Evolutionary conservation across 345 rosid species (phyloP).

Genomic region (Dovyalis caffra): DNA sequence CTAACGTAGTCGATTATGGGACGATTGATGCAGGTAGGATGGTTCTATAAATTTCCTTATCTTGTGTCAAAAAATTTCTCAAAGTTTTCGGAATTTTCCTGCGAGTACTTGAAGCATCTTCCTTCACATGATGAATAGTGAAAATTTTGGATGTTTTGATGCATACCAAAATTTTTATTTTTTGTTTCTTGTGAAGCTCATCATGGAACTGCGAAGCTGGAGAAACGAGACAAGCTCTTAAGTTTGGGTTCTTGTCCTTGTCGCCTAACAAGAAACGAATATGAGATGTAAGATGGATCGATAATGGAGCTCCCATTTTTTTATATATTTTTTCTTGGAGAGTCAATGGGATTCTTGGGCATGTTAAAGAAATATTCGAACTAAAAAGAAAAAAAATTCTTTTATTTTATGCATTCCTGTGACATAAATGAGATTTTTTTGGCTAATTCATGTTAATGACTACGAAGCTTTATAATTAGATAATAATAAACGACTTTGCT

Average conservation of each 20-base stretch:
- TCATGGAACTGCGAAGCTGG: background rate
- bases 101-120: background rate
- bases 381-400: no score
- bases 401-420: no score
- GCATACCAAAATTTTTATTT: fast-evolving
- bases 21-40: background rate
- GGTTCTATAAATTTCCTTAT: background rate
- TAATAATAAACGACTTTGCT: background rate
- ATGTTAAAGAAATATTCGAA: no score
- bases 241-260: background rate
- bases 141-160: background rate
- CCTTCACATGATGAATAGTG: background rate
- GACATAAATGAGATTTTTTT: no score
- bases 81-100: background rate
- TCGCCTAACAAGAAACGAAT: no score
- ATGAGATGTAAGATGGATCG: background rate
- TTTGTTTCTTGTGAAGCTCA: background rate
- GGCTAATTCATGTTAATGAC: no score
- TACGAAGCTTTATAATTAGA: no score
- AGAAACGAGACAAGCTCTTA: background rate
- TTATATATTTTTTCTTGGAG: background rate
- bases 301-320: background rate
- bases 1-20: background rate
- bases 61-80: background rate
- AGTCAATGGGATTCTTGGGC: background rate